phyloP scores from a whole-genome alignment of 1,284 basidiomycete species.

The Sanghuangporus sanghuang region DNA sequence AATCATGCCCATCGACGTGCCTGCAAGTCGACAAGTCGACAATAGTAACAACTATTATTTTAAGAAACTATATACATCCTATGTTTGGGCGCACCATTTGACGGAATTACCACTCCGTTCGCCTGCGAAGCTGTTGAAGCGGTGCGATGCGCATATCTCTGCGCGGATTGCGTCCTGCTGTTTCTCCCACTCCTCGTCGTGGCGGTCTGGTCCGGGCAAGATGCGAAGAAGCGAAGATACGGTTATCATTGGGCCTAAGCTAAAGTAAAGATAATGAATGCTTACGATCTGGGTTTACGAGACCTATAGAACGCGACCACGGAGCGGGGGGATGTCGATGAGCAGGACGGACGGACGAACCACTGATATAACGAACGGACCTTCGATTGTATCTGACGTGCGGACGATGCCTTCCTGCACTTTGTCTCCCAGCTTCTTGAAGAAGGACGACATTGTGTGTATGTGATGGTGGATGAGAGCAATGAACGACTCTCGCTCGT shows the following conservation, averaged over 20 bases:
- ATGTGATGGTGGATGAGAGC: not conserved
- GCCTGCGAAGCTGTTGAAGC: constrained; percentile 81
- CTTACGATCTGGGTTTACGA: constrained; percentile 10
- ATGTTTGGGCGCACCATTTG: constrained; percentile 82
- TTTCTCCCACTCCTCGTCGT: constrained; percentile 72
- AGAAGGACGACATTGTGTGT: not conserved
- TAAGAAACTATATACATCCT: too few species aligned
- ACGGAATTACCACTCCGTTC: constrained; percentile 68
- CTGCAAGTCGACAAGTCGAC: not conserved
- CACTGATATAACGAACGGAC: too few species aligned
- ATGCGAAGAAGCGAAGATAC: not conserved
- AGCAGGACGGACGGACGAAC: not conserved
- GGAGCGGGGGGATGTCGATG: not conserved
- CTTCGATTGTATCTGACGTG: constrained; percentile 6
- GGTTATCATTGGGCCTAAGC: not conserved
- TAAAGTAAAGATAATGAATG: not conserved
- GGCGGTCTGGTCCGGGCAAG: constrained; percentile 26
- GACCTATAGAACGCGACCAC: not conserved
- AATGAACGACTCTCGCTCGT: not conserved
- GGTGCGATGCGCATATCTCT: constrained; percentile 73
- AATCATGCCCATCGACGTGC: constrained; percentile 88
- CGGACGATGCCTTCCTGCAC: constrained; percentile 8
- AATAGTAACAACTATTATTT: not conserved
- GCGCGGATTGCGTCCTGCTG: constrained; percentile 58
- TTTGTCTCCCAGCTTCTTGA: constrained; percentile 6